These are phyloP conservation scores for Cystoderma amianthinum DNA, from an alignment of 768 basidiomycete species.

Conservation along the genomic window DNA sequence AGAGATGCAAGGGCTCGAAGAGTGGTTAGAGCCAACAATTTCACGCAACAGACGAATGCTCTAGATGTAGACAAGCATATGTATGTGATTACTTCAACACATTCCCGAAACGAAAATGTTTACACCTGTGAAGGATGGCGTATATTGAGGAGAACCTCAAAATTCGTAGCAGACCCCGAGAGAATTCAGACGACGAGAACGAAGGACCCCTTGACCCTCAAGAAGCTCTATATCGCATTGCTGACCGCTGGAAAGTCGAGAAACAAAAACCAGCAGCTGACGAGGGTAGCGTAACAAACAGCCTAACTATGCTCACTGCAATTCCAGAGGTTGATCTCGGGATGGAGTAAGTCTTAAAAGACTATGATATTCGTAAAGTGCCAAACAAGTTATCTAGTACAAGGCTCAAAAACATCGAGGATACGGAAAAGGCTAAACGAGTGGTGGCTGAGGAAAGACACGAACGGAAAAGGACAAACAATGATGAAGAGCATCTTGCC, in stretches of 20 bases:
- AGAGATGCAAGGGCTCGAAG: conserved; percentile 66
- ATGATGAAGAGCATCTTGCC: conserved; percentile 79
- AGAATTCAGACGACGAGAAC: conserved; percentile 36
- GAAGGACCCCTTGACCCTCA: conserved; percentile 56
- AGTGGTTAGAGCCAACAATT: conserved; percentile 82
- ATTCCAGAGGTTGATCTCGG: conserved; percentile 98
- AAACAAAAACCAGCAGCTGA: conserved; percentile 57
- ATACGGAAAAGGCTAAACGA: conserved; percentile 94
- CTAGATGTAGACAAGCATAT: conserved; percentile 98
- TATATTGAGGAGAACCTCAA: conserved; percentile 94
- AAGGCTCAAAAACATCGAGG: conserved; percentile 92
- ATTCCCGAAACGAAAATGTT: neutral
- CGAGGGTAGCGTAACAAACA: conserved; percentile 91
- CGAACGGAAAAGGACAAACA: conserved; percentile 42
- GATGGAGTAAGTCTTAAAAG: conserved; percentile 85
- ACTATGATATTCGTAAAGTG: neutral
- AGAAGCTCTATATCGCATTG: conserved; percentile 71
- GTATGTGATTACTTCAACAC: conserved; percentile 41
- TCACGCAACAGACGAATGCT: conserved; percentile 94
- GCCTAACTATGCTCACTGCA: conserved; percentile 91
- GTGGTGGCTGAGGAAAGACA: conserved; percentile 70
- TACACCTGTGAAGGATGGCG: conserved; percentile 66
- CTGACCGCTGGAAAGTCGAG: conserved; percentile 57
- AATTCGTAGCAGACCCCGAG: conserved; percentile 52
- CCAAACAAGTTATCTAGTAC: conserved; percentile 36